Evolutionary conservation across 1,284 basidiomycete species (phyloP).

Genomic region (Marasmius oreades): DNA sequence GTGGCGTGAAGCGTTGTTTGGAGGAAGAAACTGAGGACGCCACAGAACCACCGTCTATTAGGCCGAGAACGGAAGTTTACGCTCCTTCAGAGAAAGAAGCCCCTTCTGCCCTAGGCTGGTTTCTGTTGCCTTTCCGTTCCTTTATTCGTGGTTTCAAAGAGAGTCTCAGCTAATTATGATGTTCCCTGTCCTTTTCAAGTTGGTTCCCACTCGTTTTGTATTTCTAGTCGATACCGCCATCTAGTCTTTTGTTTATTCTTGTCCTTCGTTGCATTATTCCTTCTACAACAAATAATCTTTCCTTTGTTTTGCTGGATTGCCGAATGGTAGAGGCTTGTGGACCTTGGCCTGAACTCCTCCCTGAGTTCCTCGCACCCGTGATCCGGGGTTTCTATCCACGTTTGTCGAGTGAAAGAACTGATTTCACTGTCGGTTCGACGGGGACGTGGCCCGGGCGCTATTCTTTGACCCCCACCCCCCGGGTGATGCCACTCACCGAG

Average conservation of each 20-base stretch:
- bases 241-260: not conserved
- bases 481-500: no score
- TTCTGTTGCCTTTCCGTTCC: conserved; percentile 55
- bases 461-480: not conserved
- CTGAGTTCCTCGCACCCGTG: not conserved
- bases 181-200: not conserved
- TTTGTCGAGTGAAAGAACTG: no score
- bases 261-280: no score
- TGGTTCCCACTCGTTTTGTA: not conserved
- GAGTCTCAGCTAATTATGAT: conserved; percentile 33
- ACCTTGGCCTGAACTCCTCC: not conserved
- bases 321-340: not conserved
- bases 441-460: no score
- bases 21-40: conserved; percentile 30
- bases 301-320: not conserved
- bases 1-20: conserved; percentile 49
- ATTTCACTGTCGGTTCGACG: no score
- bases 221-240: not conserved
- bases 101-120: conserved; percentile 49
- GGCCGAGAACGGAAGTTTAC: conserved; percentile 47
- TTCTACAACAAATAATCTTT: not conserved
- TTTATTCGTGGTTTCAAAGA: conserved; percentile 65
- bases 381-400: no score
- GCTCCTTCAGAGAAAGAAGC: conserved; percentile 37
- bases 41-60: conserved; percentile 40